Base-by-base conservation (phyloP, 2,329 filamentous ascomycete species). In the Colletotrichum sp. region DNA sequence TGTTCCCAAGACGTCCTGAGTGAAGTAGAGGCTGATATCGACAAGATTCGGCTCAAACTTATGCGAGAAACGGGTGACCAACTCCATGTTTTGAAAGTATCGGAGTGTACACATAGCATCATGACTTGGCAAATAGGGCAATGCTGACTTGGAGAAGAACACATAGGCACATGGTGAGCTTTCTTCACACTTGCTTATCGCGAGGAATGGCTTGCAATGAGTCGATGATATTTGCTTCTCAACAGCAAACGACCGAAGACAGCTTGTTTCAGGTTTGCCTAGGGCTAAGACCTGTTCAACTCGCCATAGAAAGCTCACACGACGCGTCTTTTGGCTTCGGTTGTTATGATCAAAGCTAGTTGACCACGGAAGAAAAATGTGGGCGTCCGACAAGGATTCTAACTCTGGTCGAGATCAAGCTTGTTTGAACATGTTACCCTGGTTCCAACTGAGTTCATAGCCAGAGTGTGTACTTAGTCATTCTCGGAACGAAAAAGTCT, bases 351-450 rank as follows among this genome's bases (percentile, higher is more conserved):
- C 44, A 52, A 7, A 49, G 44, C 44, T 49, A 2, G 0, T 3
- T n/a, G 39, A 6, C 39, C 3, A 4, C 2, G 2, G 3, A 44
- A 44, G 18, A 6, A 2, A 21, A 4, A 7, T 7, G 44, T 4
- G 10, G 10, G 44, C n/a, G n/a, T 49, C n/a, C 12, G n/a, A 13
- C 44, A n/a, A 49, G 44, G 10, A 3, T 21, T 0, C 4, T 52
- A 7, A 6, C n/a, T 21, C 6, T 52, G 44, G 44, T 21, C 12
- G 44, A 7, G 44, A 49, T 49, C 39, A 10, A 49, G 44, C 10
- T 21, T 49, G 44, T 2, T 21, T 7, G 44, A 12, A 49, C n/a
- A 49, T 21, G 44, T 21, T 13, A 49, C n/a, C 44, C 44, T 7
- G 1, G n/a, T 49, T 21, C 10, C 44, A 49, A 49, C 7, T 49